A percentile compares a stretch with the other conserved stretches of the same genome.
Evolutionary conservation across 2,329 filamentous ascomycete genomes (phyloP).

Genomic region (Aaosphaeria arxii): DNA sequence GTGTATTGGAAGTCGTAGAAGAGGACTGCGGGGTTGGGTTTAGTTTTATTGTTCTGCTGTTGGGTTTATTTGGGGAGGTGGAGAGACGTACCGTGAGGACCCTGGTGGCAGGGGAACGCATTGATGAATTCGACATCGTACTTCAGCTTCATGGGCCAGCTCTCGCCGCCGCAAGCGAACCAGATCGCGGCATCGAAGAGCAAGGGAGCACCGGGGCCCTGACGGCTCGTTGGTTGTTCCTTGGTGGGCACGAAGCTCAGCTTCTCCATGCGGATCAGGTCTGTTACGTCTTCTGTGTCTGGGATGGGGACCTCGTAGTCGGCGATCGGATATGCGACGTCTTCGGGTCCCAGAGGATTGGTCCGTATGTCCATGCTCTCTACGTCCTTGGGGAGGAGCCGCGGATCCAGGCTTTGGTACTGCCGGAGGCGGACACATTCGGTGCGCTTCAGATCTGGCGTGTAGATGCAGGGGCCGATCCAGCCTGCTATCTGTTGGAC

Average conservation of each 20-base stretch:
- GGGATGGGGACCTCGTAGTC: slow-evolving; percentile 65
- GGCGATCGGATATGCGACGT: slow-evolving; percentile 60
- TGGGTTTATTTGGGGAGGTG: neutral
- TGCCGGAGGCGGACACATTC: slow-evolving; percentile 70
- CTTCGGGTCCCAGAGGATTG: slow-evolving; percentile 64
- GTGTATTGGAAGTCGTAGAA: slow-evolving; percentile 69
- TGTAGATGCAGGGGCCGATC: slow-evolving; percentile 70
- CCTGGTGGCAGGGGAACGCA: slow-evolving; percentile 41
- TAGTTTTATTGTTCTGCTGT: neutral
- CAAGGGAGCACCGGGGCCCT: slow-evolving; percentile 29
- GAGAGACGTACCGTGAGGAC: slow-evolving; percentile 35
- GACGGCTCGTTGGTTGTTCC: slow-evolving; percentile 28
- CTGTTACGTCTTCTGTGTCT: slow-evolving; percentile 56
- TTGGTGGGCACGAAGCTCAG: slow-evolving; percentile 56
- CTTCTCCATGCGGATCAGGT: slow-evolving; percentile 68
- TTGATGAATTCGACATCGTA: slow-evolving; percentile 43
- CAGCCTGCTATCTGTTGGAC: slow-evolving; percentile 70
- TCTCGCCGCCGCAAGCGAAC: slow-evolving; percentile 40
- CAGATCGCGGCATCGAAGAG: slow-evolving; percentile 38
- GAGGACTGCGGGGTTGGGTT: slow-evolving; percentile 46
- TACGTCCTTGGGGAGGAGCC: slow-evolving; percentile 58
- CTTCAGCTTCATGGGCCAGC: slow-evolving; percentile 36
- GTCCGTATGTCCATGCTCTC: slow-evolving; percentile 65
- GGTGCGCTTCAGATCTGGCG: slow-evolving; percentile 62
- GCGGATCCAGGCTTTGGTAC: slow-evolving; percentile 53